Base-by-base conservation (phyloP, 441 rosid genomes). In the Manihot esculenta region DNA sequence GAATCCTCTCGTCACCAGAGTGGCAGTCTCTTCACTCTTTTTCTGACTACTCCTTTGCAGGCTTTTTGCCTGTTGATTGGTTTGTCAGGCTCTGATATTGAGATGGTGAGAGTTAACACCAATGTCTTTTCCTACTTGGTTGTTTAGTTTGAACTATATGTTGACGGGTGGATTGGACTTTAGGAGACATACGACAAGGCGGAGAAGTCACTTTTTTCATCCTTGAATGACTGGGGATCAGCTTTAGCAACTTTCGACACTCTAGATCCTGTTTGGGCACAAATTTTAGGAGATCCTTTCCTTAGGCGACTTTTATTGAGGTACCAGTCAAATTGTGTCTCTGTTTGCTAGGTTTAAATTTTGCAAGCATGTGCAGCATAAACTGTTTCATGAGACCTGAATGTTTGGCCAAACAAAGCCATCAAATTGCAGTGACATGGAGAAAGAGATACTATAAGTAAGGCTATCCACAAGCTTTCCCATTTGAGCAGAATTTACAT, bases 241-340 rank as follows among this genome's bases (percentile, higher is more conserved):
- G 79, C 84, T 47, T 82, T 92, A 83, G 93, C 93, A 47, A 69
- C 84, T 35, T 85, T 94, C 60, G 90, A 92, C 55, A 75, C 81
- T 53, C 87, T 94, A 64, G 89, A 92, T 80, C 92, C 86, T 2
- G 99, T 94, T 72, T 94, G 97, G 99, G 89, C 86, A 7, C 97
- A 94, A 81, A 81, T 84, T 74, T 81, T 94, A 65, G 83, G 84
- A 70, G 99, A 94, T 83, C 99, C 94, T 57, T 94, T 94, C 80
- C 83, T 94, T 50, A 79, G 94, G 76, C 83, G 99, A 71, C 90
- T 94, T 79, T 83, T 94, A 76, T 74, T 94, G 68, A 89, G 99
- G 99, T 94, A 90, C 49, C 33, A 50, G 68, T 70, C 38, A 47
- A 57, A 26, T 61, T 27, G 50, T 27, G 66, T 51, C 42, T 38